Base-by-base conservation (phyloP, 202 grass and related monocot species). In the Musa balbisiana region DNA sequence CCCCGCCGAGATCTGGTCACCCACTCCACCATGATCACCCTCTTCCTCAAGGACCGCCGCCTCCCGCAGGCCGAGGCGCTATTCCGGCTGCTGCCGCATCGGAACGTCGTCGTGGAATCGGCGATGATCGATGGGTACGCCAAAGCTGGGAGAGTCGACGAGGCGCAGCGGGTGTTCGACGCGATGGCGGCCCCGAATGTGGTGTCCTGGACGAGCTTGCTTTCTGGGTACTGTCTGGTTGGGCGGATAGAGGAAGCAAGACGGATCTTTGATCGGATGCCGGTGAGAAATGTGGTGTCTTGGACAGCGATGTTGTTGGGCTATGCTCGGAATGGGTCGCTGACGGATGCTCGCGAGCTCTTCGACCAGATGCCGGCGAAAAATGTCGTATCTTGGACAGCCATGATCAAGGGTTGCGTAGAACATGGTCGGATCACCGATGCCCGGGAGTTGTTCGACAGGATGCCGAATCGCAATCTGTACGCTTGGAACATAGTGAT, bases 381-480 rank as follows among this genome's bases (percentile, higher is more conserved):
- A 79, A 89, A 84, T 20, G 65, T 89, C 17, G 74, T 83, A 14
- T 29, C 77, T 55, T 92, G 90, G 84, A 87, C 82, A 3, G 84
- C 83, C 19, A 85, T 89, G 77, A 53, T 92, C 26, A 89, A 87
- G 79, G 74, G 69, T n/a, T 87, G 83, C 1, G 63, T 76, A 4
- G 79, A 92, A 33, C 10, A 13, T 33, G 81, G 73, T 1, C 53
- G 50, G 2, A 52, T 80, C 13, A 22, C 56, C 20, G 55, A 84
- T 24, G 89, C 84, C 1, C 16, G 8, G 84, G 65, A 54, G 2
- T 75, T 89, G 73, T 92, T 92, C 16, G 55, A 74, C 62, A 69
- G 24, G 54, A 92, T 92, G 90, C 82, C 87, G 0, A 0, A 49
- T 20, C 82, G 67, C 73, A 87, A 87, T 49, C 2, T 14, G 2